Evolutionary conservation across 768 basidiomycete species (phyloP), one percentile per base, ranked within the genome.

Genomic region (Leccinum aurantiacum): DNA sequence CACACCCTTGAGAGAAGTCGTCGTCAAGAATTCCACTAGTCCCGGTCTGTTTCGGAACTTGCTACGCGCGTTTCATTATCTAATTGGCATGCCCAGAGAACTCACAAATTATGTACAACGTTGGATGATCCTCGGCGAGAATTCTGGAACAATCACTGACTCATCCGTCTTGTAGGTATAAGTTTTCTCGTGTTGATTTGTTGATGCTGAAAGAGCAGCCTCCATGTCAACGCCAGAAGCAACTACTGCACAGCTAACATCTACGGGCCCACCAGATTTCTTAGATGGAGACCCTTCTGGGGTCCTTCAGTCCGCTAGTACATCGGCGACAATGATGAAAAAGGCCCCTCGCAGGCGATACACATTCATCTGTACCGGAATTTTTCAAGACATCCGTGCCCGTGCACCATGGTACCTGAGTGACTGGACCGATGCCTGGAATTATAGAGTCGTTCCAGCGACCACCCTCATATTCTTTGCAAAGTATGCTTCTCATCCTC

Each of bases 391-490:
- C 73, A 78, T 96, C 14, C 78, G 76, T 50, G 79, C 88, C 2
- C 82, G 95, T 46, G 76, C 79, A 1, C 93, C 93, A 1, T 95
- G 84, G 80, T 98, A 96, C 71, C 59, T 79, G 35, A 88, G 84
- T 57, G 93, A 97, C 75, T 98, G 95, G 95, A 84, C 78, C 10
- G 92, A 95, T 71, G 93, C 90, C 6, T 93, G 89, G 86, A 92
- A 92, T 69, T 96, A 96, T 73, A 80, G 95, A 53, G 92, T 96
- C 7, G 67, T 95, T 6, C 94, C 94, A 6, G 89, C 93, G 0
- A 92, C 92, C 6, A 85, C 88, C 33, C 80, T 95, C 31, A 91
- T 93, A 62, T 91, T 91, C 72, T 93, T 92, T 67, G 84, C 91
- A 61, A 93, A 92, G 89, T 91, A 69, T 57, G 84, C 74, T 37